A percentile compares a stretch with the other conserved stretches of the same genome.
Conservation (phyloP, 257 asterid species). For the Solanum virginianum region DNA sequence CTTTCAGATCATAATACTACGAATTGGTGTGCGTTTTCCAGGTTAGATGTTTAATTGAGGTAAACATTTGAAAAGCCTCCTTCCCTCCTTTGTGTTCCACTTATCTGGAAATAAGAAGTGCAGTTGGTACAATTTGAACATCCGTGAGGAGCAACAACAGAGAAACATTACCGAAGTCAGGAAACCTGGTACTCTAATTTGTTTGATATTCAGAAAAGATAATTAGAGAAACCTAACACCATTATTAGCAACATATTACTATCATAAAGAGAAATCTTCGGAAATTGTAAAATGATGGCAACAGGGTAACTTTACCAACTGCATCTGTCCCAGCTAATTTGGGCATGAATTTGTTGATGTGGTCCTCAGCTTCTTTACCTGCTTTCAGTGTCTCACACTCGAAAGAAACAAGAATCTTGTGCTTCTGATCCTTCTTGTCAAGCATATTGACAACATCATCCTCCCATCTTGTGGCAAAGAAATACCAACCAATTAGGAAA, state of each 20-base stretch:
- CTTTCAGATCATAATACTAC: neutral
- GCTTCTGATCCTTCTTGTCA: constrained; percentile 52
- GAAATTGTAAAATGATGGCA: neutral
- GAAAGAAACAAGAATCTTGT: constrained; percentile 48
- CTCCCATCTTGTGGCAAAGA: constrained; percentile 64
- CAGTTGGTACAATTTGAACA: neutral
- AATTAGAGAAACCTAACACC: neutral
- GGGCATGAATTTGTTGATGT: constrained; percentile 85
- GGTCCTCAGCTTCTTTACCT: constrained; percentile 85
- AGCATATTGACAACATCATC: constrained; percentile 79
- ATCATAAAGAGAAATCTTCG: neutral
- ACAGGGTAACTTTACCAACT: constrained; percentile 43
- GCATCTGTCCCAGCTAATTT: constrained; percentile 87
- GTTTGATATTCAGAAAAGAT: neutral
- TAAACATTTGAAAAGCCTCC: neutral
- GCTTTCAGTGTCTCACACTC: constrained; percentile 91
- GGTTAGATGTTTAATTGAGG: neutral
- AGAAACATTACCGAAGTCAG: neutral
- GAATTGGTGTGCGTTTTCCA: neutral
- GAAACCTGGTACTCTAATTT: neutral
- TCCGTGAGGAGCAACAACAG: neutral
- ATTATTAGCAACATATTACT: neutral
- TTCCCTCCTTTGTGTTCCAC: neutral
- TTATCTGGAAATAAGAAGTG: neutral
- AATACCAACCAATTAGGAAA: neutral